Conservation (phyloP, 805 yeast species). For the Sugiyamaella chiloensis region DNA sequence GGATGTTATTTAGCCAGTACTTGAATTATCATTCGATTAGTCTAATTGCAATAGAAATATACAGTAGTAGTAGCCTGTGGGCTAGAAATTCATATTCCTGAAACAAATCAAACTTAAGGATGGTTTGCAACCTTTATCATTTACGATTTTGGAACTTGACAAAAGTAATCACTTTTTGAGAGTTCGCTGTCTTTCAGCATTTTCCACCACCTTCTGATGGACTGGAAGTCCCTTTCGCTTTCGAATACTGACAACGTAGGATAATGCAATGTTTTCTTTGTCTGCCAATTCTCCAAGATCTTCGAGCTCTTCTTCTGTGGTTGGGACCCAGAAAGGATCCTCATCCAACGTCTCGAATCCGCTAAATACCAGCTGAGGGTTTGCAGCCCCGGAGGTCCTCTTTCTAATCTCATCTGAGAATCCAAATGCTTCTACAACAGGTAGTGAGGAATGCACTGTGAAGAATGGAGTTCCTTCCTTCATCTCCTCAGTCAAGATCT, state of each 20-base stretch:
- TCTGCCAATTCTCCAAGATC: conserved; percentile 92
- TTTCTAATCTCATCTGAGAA: conserved; percentile 93
- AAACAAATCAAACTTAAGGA: no score
- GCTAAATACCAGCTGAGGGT: conserved; percentile 87
- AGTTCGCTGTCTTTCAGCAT: conserved; percentile 93
- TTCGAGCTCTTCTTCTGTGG: conserved; percentile 93
- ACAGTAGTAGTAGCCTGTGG: no score
- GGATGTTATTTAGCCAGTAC: no score
- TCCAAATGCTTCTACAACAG: conserved; percentile 96
- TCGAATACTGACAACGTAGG: conserved; percentile 78
- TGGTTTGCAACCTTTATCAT: no score
- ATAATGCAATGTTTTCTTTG: conserved; percentile 83
- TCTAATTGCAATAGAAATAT: no score
- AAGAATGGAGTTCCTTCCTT: conserved; percentile 98
- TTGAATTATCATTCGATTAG: no score
- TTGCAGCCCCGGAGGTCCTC: conserved; percentile 93
- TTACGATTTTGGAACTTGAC: no score
- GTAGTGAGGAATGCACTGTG: conserved; percentile 77
- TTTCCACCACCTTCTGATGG: conserved; percentile 84
- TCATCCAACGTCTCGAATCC: conserved; percentile 84
- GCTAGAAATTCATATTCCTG: no score
- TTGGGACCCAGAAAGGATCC: conserved; percentile 99
- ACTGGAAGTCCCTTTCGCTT: conserved; percentile 84
- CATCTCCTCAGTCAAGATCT: conserved; percentile 86
- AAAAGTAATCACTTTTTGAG: conserved; percentile 33